A percentile compares a stretch with the other conserved stretches of the same genome.
Conservation (phyloP, 148 eudicot genomes). For the Camellia japonica region DNA sequence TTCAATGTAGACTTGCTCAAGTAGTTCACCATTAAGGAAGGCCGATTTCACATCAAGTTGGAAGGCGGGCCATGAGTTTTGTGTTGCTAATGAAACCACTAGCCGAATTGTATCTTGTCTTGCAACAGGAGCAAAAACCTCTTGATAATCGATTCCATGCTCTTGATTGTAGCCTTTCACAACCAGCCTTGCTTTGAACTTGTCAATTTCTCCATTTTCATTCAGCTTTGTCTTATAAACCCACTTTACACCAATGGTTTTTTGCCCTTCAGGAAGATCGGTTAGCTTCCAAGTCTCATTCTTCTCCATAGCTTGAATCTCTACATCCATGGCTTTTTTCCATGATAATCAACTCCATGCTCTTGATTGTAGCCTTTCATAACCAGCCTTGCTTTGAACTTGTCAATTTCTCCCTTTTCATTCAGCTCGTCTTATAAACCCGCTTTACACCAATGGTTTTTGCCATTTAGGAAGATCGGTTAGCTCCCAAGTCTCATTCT, state of each 20-base stretch:
- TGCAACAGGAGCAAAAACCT: too few relatives aligned
- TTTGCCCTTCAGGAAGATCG: too few relatives aligned
- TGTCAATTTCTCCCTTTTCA: not conserved
- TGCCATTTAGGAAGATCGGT: too few relatives aligned
- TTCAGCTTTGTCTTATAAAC: too few relatives aligned
- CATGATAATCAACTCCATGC: not conserved
- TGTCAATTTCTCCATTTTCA: not conserved
- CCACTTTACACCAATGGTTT: too few relatives aligned
- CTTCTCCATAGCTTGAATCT: too few relatives aligned
- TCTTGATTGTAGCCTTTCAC: not conserved
- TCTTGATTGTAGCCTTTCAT: not conserved
- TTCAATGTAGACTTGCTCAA: not conserved
- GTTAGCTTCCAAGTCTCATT: too few relatives aligned
- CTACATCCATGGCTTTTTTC: not conserved
- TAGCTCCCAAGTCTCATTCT: too few relatives aligned
- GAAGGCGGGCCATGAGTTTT: not conserved
- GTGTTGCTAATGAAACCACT: too few relatives aligned
- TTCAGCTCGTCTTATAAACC: not conserved
- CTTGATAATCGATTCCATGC: not conserved
- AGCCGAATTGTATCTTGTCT: too few relatives aligned
- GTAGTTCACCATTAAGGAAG: not conserved
- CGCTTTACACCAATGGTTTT: too few relatives aligned
- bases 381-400: not conserved
- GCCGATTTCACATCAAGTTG: not conserved
- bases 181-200: not conserved